A percentile compares a stretch with the other conserved stretches of the same genome.
These are phyloP conservation scores for Naganishia vishniacii DNA, from an alignment of 768 basidiomycete species.

Conservation along the genomic window DNA sequence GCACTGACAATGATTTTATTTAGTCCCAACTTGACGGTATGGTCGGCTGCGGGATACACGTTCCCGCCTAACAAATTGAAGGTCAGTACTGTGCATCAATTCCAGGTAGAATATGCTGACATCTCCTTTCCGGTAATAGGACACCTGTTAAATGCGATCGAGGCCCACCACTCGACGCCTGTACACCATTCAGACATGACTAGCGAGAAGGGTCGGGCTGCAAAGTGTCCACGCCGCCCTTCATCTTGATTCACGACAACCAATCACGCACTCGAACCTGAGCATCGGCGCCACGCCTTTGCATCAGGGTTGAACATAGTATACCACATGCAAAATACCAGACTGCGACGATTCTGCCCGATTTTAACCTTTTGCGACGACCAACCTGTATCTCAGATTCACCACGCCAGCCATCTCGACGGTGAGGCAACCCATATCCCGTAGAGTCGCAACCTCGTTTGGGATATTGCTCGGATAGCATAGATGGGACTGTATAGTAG, in stretches of 20 bases:
- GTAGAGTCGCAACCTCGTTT: not conserved
- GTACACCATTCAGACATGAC: too few relatives aligned
- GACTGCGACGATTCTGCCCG: not conserved
- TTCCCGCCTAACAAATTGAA: slow-evolving; percentile 21
- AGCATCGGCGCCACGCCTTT: not conserved
- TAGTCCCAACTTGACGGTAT: slow-evolving; percentile 17
- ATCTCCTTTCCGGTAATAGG: not conserved
- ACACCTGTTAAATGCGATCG: not conserved
- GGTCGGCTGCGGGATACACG: not conserved
- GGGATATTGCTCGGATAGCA: not conserved
- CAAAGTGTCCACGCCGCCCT: not conserved
- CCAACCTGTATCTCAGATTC: not conserved
- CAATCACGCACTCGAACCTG: not conserved
- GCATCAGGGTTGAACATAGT: not conserved
- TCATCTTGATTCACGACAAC: not conserved
- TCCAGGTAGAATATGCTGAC: not conserved
- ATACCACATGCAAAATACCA: not conserved
- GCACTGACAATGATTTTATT: not conserved
- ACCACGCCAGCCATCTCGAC: not conserved
- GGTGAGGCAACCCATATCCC: not conserved
- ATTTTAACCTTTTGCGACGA: not conserved
- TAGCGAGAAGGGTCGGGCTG: too few relatives aligned
- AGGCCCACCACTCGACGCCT: too few relatives aligned
- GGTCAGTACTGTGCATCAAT: slow-evolving; percentile 8
- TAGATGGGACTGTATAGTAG: slow-evolving; percentile 1